These are phyloP conservation scores for Mucor racemosus DNA, from an alignment of 371 early-diverging fungal genomes.

Conservation along the genomic window DNA sequence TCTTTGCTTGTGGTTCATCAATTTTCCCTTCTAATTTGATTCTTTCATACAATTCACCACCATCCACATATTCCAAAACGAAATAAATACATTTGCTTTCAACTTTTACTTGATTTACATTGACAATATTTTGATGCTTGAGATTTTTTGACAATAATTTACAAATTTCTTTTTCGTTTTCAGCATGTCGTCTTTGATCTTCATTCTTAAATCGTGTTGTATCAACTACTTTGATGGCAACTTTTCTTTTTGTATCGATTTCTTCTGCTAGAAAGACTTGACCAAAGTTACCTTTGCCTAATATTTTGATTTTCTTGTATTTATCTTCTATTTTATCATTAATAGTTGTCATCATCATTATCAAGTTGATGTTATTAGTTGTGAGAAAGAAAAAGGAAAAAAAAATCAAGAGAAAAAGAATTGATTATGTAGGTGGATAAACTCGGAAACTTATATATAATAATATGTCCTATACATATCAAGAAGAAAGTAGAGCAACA, in stretches of 20 bases:
- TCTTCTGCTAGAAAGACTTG: conserved; percentile 86
- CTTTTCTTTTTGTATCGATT: conserved; percentile 59
- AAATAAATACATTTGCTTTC: conserved; percentile 76
- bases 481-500: background rate
- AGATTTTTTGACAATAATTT: conserved; percentile 48
- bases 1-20: conserved; percentile 83
- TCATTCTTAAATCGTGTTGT: conserved; percentile 94
- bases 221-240: conserved; percentile 81
- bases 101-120: conserved; percentile 88
- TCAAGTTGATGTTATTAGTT: background rate
- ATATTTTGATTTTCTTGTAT: conserved; percentile 18
- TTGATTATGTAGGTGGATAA: background rate
- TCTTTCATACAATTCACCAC: conserved; percentile 96
- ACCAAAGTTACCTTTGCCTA: conserved; percentile 96
- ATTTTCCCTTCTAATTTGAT: conserved; percentile 86
- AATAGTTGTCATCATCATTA: background rate
- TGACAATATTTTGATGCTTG: conserved; percentile 64
- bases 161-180: conserved; percentile 55
- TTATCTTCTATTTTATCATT: conserved; percentile 8
- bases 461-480: conserved; percentile 10
- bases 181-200: conserved; percentile 91
- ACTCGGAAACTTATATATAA: conserved; percentile 19
- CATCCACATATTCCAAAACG: conserved; percentile 96
- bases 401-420: background rate
- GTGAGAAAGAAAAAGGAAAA: background rate